phyloP scores from a whole-genome alignment of 495 filamentous ascomycete species.

The Rhypophila decipiens region DNA sequence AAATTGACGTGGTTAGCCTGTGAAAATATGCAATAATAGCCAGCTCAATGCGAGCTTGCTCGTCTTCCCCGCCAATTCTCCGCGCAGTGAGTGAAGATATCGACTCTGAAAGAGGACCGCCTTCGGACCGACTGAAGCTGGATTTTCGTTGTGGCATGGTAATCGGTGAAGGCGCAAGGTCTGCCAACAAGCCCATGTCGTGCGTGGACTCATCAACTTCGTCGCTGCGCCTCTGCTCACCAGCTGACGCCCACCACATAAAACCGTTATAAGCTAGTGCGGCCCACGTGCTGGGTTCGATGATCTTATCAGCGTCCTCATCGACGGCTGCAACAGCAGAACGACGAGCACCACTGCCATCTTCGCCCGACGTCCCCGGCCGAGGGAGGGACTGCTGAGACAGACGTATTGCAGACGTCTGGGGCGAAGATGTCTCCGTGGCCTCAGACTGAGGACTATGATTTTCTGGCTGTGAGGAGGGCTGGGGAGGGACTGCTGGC shows the following conservation, averaged over 20 bases:
- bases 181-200: slow-evolving; percentile 43
- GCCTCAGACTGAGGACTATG: slow-evolving; percentile 17
- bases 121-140: slow-evolving; percentile 18
- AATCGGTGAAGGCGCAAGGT: slow-evolving; percentile 27
- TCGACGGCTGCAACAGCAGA: neutral
- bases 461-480: slow-evolving; percentile 10
- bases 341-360: neutral
- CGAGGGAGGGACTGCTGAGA: slow-evolving; percentile 19
- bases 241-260: slow-evolving; percentile 98
- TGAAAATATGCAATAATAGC: slow-evolving; percentile 90
- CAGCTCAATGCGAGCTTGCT: slow-evolving; percentile 50
- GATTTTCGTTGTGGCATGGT: slow-evolving; percentile 20
- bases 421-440: slow-evolving; percentile 13
- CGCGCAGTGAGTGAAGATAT: slow-evolving; percentile 29
- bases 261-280: slow-evolving; percentile 85
- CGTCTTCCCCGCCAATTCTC: slow-evolving; percentile 11
- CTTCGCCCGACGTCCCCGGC: slow-evolving; percentile 21
- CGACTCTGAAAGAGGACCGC: slow-evolving; percentile 22
- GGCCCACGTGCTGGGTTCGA: slow-evolving; percentile 81
- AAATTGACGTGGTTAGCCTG: slow-evolving; percentile 65
- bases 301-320: slow-evolving; percentile 47
- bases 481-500: slow-evolving; percentile 6
- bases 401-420: slow-evolving; percentile 17
- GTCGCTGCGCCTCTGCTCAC: slow-evolving; percentile 62
- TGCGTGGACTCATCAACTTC: slow-evolving; percentile 42